phyloP scores from a whole-genome alignment of 2,329 filamentous ascomycete genomes.

The Alternaria angustiovoidea region DNA sequence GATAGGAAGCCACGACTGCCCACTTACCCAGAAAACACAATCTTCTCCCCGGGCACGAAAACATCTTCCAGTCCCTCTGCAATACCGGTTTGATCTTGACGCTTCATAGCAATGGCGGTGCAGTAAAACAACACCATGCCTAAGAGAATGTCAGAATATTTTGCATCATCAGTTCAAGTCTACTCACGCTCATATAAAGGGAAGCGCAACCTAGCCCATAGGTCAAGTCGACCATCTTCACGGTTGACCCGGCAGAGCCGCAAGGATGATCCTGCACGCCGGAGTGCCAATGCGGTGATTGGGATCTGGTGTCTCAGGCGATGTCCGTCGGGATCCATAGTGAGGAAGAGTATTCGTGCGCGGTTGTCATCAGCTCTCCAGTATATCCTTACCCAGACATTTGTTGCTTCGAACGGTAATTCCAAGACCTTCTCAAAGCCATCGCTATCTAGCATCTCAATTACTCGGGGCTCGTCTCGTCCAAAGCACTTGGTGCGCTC shows the following conservation, averaged over 20 bases:
- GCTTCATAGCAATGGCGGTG: constrained; percentile 65
- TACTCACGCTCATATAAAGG: constrained; percentile 61
- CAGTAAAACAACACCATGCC: constrained; percentile 66
- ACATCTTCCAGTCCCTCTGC: constrained; percentile 57
- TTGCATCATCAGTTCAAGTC: neutral
- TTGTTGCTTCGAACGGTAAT: constrained; percentile 57
- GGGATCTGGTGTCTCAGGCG: constrained; percentile 60
- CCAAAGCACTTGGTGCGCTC: constrained; percentile 47
- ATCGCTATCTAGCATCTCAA: constrained; percentile 48
- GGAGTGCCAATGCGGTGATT: constrained; percentile 57
- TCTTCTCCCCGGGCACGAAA: constrained; percentile 56
- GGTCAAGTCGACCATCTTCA: constrained; percentile 53
- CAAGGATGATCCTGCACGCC: constrained; percentile 53
- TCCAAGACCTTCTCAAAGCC: constrained; percentile 54
- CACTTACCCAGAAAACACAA: constrained; percentile 60
- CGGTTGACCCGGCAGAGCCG: constrained; percentile 52
- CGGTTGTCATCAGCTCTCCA: constrained; percentile 61
- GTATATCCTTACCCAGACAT: constrained; percentile 60
- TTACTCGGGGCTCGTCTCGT: constrained; percentile 45
- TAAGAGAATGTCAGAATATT: constrained; percentile 31
- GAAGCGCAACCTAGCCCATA: constrained; percentile 66
- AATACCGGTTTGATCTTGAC: constrained; percentile 59
- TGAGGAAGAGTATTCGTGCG: constrained; percentile 62
- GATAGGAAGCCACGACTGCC: neutral
- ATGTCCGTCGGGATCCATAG: constrained; percentile 50